phyloP scores from a whole-genome alignment of 352 stramenopile genomes.

The Elongisporangium senticosum region DNA sequence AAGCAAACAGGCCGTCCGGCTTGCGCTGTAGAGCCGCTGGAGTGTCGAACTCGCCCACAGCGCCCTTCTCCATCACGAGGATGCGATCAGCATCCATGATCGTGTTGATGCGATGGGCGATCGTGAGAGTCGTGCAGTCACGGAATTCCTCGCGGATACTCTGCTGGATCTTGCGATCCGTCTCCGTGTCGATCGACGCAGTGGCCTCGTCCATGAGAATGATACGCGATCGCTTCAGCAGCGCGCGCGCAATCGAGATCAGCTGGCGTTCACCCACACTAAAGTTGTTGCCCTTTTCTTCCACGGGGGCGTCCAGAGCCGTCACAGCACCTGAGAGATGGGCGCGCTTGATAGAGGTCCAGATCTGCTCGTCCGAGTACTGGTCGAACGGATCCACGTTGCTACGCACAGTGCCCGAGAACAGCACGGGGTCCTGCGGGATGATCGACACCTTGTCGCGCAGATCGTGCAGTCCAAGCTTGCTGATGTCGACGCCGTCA shows the following conservation, averaged over 20 bases:
- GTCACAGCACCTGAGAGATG: constrained; percentile 68
- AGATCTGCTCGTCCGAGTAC: constrained; percentile 85
- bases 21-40: constrained; percentile 70
- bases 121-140: constrained; percentile 93
- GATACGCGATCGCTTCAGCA: constrained; percentile 89
- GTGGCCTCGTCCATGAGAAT: constrained; percentile 99
- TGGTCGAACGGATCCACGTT: constrained; percentile 92
- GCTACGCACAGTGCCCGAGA: constrained; percentile 88
- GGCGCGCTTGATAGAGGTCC: constrained; percentile 73
- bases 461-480: constrained; percentile 45
- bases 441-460: constrained; percentile 83
- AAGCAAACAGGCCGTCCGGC: constrained; percentile 63
- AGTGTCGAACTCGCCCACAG: constrained; percentile 92
- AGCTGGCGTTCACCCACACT: constrained; percentile 95
- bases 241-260: constrained; percentile 92
- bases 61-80: constrained; percentile 92
- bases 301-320: constrained; percentile 36
- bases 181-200: constrained; percentile 85
- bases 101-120: constrained; percentile 96
- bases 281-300: constrained; percentile 94
- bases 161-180: constrained; percentile 87
- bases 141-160: constrained; percentile 92
- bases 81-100: constrained; percentile 96
- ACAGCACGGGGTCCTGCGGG: constrained; percentile 93
- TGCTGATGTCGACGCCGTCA: constrained; percentile 56